phyloP scores from a whole-genome alignment of 2,329 filamentous ascomycete genomes.

The Fusarium nisikadoi region DNA sequence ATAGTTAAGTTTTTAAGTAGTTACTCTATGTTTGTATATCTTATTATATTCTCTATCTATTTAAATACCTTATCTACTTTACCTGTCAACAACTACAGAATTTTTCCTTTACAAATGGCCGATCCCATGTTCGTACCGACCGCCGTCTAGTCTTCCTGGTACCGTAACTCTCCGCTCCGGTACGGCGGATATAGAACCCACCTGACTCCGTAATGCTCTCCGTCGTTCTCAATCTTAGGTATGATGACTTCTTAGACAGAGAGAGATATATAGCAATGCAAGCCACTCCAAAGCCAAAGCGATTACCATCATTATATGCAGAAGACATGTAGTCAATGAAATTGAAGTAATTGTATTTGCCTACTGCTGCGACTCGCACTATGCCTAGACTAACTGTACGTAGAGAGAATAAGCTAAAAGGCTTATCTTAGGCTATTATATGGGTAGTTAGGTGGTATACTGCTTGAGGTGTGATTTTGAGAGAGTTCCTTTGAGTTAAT shows the following conservation, averaged over 20 bases:
- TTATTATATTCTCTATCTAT: too few relatives aligned
- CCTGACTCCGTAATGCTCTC: background rate
- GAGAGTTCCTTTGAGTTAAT: background rate
- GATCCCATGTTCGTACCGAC: background rate
- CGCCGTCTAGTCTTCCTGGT: background rate
- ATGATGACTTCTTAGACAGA: background rate
- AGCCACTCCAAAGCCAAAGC: background rate
- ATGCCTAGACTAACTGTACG: background rate
- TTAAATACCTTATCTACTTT: too few relatives aligned
- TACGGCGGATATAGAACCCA: background rate
- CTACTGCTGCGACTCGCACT: background rate
- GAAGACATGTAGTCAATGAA: background rate
- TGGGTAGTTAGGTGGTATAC: too few relatives aligned
- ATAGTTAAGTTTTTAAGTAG: too few relatives aligned
- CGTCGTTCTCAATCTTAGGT: background rate
- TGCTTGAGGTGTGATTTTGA: background rate
- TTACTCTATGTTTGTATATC: too few relatives aligned
- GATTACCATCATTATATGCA: background rate
- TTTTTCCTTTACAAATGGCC: background rate
- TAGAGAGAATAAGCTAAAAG: background rate
- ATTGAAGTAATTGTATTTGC: background rate
- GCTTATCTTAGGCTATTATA: background rate
- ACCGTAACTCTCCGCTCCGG: background rate
- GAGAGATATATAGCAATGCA: background rate
- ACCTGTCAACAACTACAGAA: background rate